Conservation (phyloP, 176 grass and related monocot species). For the Eragrostis nindensis region DNA sequence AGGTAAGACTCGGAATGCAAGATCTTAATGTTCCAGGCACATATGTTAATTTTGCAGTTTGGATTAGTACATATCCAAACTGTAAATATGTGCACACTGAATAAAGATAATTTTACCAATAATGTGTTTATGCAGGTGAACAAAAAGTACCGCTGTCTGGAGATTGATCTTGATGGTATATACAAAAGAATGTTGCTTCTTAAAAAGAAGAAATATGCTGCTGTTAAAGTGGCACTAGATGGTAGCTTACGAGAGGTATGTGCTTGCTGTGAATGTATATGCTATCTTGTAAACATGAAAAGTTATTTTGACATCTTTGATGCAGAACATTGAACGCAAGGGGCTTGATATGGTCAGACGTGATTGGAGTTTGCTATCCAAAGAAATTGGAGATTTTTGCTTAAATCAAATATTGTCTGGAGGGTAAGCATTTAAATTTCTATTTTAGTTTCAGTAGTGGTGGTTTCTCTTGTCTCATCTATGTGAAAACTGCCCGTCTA, state of each 20-base stretch:
- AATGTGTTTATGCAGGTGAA: constrained; percentile 72
- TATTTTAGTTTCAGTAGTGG: constrained; percentile 17
- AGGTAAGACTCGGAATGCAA: constrained; percentile 51
- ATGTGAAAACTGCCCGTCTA: constrained; percentile 34
- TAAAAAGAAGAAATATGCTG: constrained; percentile 99
- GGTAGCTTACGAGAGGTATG: constrained; percentile 59
- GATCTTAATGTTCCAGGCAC: constrained; percentile 16
- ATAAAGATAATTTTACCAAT: constrained; percentile 32
- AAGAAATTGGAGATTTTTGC: constrained; percentile 93
- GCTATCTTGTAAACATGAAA: constrained; percentile 21
- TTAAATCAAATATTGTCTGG: constrained; percentile 89
- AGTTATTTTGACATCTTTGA: constrained; percentile 42
- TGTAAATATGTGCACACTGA: constrained; percentile 21
- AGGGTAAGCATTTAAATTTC: constrained; percentile 61
- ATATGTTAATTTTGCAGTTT: constrained; percentile 25
- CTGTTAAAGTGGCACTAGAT: constrained; percentile 74
- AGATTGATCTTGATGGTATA: constrained; percentile 99
- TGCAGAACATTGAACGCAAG: constrained; percentile 91
- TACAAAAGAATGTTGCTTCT: constrained; percentile 99
- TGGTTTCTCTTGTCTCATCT: constrained; percentile 27
- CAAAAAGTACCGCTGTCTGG: constrained; percentile 85
- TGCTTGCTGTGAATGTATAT: constrained; percentile 31
- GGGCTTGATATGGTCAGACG: constrained; percentile 96
- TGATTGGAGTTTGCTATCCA: constrained; percentile 99
- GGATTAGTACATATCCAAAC: background rate